Base-by-base conservation (phyloP, 164 flowering plant genomes). In the Saururus chinensis region DNA sequence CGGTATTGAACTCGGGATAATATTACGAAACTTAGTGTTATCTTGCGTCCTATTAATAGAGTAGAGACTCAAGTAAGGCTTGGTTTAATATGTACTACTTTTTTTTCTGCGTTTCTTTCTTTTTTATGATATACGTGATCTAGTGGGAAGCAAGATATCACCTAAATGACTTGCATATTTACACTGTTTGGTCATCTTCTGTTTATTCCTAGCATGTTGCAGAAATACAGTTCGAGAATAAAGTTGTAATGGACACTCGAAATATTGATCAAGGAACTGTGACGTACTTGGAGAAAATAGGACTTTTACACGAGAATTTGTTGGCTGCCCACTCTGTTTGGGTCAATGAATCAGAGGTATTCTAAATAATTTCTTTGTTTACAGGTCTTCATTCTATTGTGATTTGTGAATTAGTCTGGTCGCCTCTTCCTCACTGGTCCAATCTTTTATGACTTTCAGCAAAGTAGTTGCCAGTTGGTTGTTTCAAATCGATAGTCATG, bases 251-350 rank as follows among this genome's bases (percentile, higher is more conserved):
- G 62, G 66, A 75, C 58, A 75, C 80, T 53, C 74, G 84, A 59
- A 71, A 77, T 72, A 82, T 79, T 71, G 84, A 83, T 62, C 84
- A 84, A 75, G 97, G 97, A 74, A 91, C 97, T 52, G 96, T 91
- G 53, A 77, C 92, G 45, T 82, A 76, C 75, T 81, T 88, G 78
- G 82, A 88, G 73, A 91, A 85, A 75, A 78, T 86, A 56, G 75
- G 76, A 55, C 64, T 91, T 60, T 76, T 91, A 56, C 76, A 77
- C 35, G 64, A 67, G 63, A 88, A 86, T 74, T 73, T 88, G 76
- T 75, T 90, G 70, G 82, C 97, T 51, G 95, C 89, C 69, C 93
- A 91, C 70, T 75, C 87, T 35, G 96, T 91, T 68, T 88, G 93
- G 91, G 81, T 86, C 51, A 75, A 83, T 65, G 75, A 77, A 25